Base-by-base conservation (phyloP, 169 alveolate genomes). In the Miamiensis avidus region DNA sequence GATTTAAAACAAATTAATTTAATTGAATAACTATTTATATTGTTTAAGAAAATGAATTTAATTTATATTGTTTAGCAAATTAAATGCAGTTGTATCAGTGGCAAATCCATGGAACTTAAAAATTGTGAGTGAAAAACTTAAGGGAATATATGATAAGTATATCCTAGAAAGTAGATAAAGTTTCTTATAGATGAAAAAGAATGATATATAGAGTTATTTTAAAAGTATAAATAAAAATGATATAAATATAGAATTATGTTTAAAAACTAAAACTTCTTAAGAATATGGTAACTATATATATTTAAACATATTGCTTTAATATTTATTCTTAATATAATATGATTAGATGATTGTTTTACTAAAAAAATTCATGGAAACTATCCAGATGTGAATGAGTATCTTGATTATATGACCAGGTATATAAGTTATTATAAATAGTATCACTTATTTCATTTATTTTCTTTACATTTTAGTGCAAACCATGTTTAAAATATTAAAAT, bases 71-170 rank as follows among this genome's bases (percentile, higher is more conserved):
- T 49, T 4, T 11, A 49, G 69, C 20, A 49, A 49, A 49, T 49
- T 49, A 11, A 49, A 49, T 49, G 84, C 76, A 1, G 84, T 76
- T 26, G 76, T 79, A 26, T 79, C 84, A 16, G 84, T 79, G 11
- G 84, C 75, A n/a, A 79, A 79, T 29, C 84, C 84, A 16, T 79
- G 34, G 34, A 76, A 79, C 64, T 34, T 79, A 6, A 34, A 49
- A 79, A n/a, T 29, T n/a, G 84, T 74, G 25, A 34, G 31, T 64
- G 33, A 30, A 34, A 79, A 29, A 0, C 74, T 79, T 0, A 49
- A 64, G 29, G 65, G 65, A 0, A 20, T 33, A 0, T 79, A 34
- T 65, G 84, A 79, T 79, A 29, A 31, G 73, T 79, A 79, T 64
- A 16, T 79, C 0, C 64, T 79, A 11, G 34, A 79, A 29, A 49